Evolutionary conservation across 306 rosid species (phyloP).

Genomic region (Cucumis cinereus): DNA sequence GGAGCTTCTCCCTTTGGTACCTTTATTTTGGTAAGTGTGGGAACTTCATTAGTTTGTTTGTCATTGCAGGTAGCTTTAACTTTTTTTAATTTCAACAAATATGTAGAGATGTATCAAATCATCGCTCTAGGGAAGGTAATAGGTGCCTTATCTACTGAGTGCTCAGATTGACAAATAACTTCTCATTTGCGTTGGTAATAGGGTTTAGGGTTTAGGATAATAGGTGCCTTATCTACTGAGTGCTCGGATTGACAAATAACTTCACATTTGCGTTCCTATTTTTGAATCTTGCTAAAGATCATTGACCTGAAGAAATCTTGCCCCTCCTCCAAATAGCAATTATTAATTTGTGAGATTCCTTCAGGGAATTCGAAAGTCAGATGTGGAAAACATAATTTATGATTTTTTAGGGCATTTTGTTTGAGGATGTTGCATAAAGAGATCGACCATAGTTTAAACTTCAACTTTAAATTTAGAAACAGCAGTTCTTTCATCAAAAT

Average conservation of each 20-base stretch:
- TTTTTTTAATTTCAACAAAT: background rate
- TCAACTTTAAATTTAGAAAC: background rate
- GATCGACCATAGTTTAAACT: background rate
- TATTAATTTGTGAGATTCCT: background rate
- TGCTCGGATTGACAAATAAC: background rate
- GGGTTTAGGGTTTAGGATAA: too few relatives aligned
- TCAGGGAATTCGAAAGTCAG: background rate
- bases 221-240: background rate
- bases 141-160: background rate
- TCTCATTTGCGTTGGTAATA: background rate
- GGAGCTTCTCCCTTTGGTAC: conserved; percentile 84
- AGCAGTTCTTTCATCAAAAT: background rate
- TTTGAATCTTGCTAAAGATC: background rate
- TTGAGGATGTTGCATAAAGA: background rate
- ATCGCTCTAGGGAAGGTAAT: background rate
- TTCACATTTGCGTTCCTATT: background rate
- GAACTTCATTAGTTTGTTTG: conserved; percentile 13
- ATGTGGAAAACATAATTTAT: background rate
- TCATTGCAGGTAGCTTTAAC: background rate
- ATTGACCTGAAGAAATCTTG: background rate
- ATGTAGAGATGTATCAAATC: background rate
- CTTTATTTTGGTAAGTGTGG: conserved; percentile 72
- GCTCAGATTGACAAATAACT: too few relatives aligned
- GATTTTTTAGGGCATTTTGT: background rate
- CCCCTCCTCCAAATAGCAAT: background rate